Base-by-base conservation (phyloP, 371 early-diverging fungal genomes). In the Apophysomyces trapeziformis region DNA sequence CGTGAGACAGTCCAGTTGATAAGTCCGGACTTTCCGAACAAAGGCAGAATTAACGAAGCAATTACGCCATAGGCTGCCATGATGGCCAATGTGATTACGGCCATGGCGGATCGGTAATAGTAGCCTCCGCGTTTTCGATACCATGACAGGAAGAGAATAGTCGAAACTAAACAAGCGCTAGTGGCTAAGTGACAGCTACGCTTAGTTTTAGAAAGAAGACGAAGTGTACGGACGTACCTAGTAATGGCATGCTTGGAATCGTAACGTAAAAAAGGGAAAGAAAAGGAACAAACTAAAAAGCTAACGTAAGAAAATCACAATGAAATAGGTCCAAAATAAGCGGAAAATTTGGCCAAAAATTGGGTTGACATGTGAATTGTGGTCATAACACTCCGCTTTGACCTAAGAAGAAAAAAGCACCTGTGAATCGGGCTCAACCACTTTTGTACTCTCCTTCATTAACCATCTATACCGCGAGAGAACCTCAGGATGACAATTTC, bases 1-100 rank as follows among this genome's bases (percentile, higher is more conserved):
- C 85, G 80, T 3, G 87, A 86, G 4, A 90, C 91, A 4, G 85
- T 60, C 67, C 70, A 89, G 75, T 92, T 90, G 76, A 85, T 85
- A 36, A 78, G 68, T 12, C 78, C 78, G 5, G 79, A 80, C 60
- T 75, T 68, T 36, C 85, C 82, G 50, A 81, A 39, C 12, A 80
- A 58, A 60, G 84, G 80, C 46, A 87, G 46, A 7, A 83, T 63
- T 37, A 87, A 66, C 7, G 82, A 66, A 14, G 80, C 76, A 54
- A 75, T 36, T 58, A 87, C 80, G 4, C 87, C 87, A 50, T 75
- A 82, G 26, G 72, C 59, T 13, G 79, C 78, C 60, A 72, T 70
- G 32, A 75, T 18, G 7, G 68, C 50, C 9, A 82, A 14, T 13
- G 69, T 68, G 6, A 75, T 14, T 0, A 71, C 39, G 12, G 75